Evolutionary conservation across 306 rosid species (phyloP).

Genomic region (Bauhinia variegata): DNA sequence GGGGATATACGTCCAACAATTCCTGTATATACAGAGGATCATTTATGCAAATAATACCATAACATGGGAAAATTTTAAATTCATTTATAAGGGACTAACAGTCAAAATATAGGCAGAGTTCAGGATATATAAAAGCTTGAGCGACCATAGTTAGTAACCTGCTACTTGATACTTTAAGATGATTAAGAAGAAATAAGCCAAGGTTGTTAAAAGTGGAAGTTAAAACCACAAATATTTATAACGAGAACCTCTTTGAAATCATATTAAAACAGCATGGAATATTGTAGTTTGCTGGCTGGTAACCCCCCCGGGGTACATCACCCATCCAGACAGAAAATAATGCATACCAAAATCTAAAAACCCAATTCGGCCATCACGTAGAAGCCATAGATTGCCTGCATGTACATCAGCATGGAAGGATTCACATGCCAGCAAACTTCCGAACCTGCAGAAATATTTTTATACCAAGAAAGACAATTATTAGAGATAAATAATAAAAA

Average conservation of each 20-base stretch:
- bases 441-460: conserved; percentile 72
- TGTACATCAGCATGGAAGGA: conserved; percentile 98
- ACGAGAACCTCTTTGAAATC: no score
- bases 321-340: conserved; percentile 3
- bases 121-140: no score
- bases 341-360: conserved; percentile 93
- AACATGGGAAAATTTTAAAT: not conserved
- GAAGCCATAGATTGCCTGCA: conserved; percentile 93
- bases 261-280: no score
- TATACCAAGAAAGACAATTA: conserved; percentile 20
- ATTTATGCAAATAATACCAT: not conserved
- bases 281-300: no score
- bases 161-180: no score
- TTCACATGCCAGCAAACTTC: conserved; percentile 98
- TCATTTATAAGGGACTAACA: no score
- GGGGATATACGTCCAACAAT: conserved; percentile 94
- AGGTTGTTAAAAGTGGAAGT: no score
- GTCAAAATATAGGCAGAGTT: no score
- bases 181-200: no score
- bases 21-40: conserved; percentile 51
- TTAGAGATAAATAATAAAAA: not conserved
- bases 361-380: conserved; percentile 96
- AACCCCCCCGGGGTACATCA: no score
- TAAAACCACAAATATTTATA: no score
- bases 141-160: no score